Percentiles rank a stretch among this genome's conserved stretches.
Conservation (phyloP, 2,329 filamentous ascomycete genomes). For the Arachnopeziza araneosa region DNA sequence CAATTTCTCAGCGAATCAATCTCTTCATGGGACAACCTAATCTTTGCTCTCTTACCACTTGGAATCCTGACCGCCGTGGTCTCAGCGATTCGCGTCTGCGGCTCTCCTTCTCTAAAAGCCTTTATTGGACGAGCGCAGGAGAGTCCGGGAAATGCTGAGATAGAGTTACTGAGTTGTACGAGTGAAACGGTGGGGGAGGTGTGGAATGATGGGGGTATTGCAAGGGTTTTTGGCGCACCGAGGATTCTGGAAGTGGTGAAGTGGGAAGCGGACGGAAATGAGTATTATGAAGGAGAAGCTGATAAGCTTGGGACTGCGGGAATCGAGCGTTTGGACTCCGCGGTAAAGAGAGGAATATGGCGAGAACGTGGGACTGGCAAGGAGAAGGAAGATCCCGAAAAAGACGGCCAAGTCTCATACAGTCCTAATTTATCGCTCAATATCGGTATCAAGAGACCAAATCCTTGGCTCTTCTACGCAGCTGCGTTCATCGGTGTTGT, state of each 20-base stretch:
- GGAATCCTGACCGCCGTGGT: slow-evolving; percentile 41
- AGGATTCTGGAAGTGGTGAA: not conserved
- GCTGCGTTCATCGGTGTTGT: not conserved
- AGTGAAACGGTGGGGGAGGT: slow-evolving; percentile 41
- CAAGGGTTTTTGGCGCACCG: slow-evolving; percentile 12
- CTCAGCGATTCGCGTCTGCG: slow-evolving; percentile 37
- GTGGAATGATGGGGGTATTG: slow-evolving; percentile 37
- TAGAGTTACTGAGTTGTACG: slow-evolving; percentile 41
- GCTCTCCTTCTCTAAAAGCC: slow-evolving; percentile 19
- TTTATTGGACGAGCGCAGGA: slow-evolving; percentile 39
- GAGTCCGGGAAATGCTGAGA: slow-evolving; percentile 35
- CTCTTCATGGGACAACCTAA: slow-evolving; percentile 37
- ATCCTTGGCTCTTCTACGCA: not conserved
- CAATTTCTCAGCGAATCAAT: slow-evolving; percentile 43
- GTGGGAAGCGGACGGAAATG: not conserved
- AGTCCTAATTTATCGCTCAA: not conserved
- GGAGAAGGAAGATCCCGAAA: not conserved
- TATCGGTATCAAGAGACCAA: not conserved
- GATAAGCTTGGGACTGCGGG: not conserved
- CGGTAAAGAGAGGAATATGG: not conserved
- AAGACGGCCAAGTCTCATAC: not conserved
- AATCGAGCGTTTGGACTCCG: not conserved
- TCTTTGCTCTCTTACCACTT: slow-evolving; percentile 42
- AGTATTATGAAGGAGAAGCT: not conserved
- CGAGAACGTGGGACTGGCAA: not conserved